Conservation (phyloP, 768 basidiomycete genomes). For the Podaxis rugospora region DNA sequence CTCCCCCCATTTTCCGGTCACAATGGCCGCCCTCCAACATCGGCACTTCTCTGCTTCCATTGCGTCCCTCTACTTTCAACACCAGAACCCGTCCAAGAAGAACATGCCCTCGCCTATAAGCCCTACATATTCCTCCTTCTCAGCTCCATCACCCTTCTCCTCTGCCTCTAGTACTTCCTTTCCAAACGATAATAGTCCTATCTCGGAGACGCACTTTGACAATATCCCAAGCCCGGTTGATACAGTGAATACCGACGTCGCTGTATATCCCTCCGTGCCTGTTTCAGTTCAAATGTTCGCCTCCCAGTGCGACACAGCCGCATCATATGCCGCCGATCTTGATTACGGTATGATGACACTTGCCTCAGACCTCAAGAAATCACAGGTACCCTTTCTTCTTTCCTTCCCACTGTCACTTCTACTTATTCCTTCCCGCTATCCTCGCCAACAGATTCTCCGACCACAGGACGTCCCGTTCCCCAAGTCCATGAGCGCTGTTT, state of each 20-base stretch:
- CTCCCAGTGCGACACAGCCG: constrained; percentile 14
- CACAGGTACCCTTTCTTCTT: constrained; percentile 9
- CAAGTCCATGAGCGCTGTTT: constrained; percentile 14
- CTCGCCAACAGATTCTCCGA: constrained; percentile 13
- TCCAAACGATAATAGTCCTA: constrained; percentile 28
- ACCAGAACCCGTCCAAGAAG: constrained; percentile 1
- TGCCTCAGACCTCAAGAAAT: constrained; percentile 10
- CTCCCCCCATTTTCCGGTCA: not conserved
- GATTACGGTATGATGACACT: constrained; percentile 13
- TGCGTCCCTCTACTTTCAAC: constrained; percentile 9
- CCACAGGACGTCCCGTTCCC: constrained; percentile 7
- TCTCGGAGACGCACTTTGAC: constrained; percentile 32
- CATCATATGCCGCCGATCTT: constrained; percentile 15
- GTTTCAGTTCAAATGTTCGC: constrained; percentile 16
- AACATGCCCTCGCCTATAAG: constrained; percentile 25
- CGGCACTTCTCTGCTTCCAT: constrained; percentile 10
- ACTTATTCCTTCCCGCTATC: constrained; percentile 8
- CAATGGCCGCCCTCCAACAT: constrained; percentile 13
- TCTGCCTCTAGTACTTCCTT: constrained; percentile 7
- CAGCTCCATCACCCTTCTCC: constrained; percentile 35
- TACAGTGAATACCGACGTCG: constrained; percentile 12
- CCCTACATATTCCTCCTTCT: constrained; percentile 32
- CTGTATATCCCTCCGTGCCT: constrained; percentile 11
- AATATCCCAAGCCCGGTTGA: constrained; percentile 12
- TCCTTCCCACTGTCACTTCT: constrained; percentile 9